These are phyloP conservation scores for Fusarium palustre DNA, from an alignment of 2,329 filamentous ascomycete genomes.

Conservation along the genomic window DNA sequence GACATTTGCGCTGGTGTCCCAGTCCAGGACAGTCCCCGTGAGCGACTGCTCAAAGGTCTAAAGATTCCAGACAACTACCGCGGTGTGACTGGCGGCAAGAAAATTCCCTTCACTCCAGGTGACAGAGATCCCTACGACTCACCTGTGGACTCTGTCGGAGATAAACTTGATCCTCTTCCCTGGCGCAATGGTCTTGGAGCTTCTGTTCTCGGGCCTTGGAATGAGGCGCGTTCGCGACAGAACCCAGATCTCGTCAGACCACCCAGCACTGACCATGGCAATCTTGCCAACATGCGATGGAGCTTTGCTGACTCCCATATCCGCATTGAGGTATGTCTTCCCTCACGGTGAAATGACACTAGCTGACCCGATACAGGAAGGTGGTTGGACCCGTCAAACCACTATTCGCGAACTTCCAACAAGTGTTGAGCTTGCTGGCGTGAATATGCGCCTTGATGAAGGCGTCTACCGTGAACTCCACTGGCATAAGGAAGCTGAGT, in stretches of 20 bases:
- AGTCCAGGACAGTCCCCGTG: conserved; percentile 63
- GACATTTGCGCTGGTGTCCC: conserved; percentile 37
- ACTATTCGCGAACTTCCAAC: conserved; percentile 73
- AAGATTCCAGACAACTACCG: conserved; percentile 59
- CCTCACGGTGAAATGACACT: fast-evolving
- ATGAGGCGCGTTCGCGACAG: conserved; percentile 73
- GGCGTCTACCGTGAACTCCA: conserved; percentile 82
- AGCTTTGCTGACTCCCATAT: conserved; percentile 74
- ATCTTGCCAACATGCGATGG: conserved; percentile 79
- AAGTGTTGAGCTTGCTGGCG: conserved; percentile 77
- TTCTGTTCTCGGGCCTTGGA: conserved; percentile 76
- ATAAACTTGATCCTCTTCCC: conserved; percentile 73
- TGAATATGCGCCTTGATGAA: conserved; percentile 81
- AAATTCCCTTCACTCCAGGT: conserved; percentile 68
- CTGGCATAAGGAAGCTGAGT: conserved; percentile 85
- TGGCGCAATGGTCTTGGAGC: conserved; percentile 73
- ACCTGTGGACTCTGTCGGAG: conserved; percentile 70
- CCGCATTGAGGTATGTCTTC: conserved; percentile 66
- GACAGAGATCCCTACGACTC: conserved; percentile 71
- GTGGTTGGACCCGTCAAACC: conserved; percentile 81
- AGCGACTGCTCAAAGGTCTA: conserved; percentile 64
- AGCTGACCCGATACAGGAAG: conserved; percentile 63
- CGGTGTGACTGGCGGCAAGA: conserved; percentile 48
- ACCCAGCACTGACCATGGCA: conserved; percentile 78
- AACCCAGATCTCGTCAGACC: conserved; percentile 78